phyloP scores from a whole-genome alignment of 352 stramenopile genomes.

The Phytopythium oedochilum region DNA sequence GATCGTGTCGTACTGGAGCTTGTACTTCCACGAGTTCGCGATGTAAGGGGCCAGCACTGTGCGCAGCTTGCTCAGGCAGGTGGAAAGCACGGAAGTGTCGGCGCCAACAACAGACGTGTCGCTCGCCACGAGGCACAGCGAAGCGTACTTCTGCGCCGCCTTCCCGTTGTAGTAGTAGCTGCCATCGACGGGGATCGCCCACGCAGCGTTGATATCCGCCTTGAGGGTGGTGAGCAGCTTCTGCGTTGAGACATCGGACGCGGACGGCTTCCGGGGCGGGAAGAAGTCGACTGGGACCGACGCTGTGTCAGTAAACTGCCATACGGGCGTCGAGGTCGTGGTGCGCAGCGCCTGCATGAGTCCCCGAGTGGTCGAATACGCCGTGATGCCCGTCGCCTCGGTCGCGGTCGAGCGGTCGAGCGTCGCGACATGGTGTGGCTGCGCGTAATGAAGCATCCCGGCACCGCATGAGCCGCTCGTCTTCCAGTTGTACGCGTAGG shows the following conservation, averaged over 20 bases:
- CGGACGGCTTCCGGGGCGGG: conserved; percentile 25
- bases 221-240: conserved; percentile 16
- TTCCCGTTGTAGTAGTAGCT: conserved; percentile 59
- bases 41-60: conserved; percentile 35
- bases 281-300: conserved; percentile 46
- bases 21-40: conserved; percentile 25
- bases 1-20: conserved; percentile 36
- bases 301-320: conserved; percentile 38
- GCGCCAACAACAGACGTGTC: conserved; percentile 15
- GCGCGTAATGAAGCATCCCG: conserved; percentile 37
- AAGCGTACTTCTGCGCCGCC: conserved; percentile 20
- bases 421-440: conserved; percentile 31
- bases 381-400: conserved; percentile 15
- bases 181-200: conserved; percentile 21
- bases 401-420: conserved; percentile 21
- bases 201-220: conserved; percentile 26
- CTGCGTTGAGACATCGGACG: conserved; percentile 12
- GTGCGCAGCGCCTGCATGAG: conserved; percentile 48
- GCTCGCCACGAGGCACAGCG: conserved; percentile 23
- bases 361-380: conserved; percentile 49
- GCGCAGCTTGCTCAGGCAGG: conserved; percentile 29
- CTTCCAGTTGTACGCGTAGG: conserved; percentile 37
- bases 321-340: conserved; percentile 37
- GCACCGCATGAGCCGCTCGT: conserved; percentile 11
- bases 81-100: conserved; percentile 6